Conservation (phyloP, 2,329 filamentous ascomycete genomes). For the Arthroderma uncinatum region DNA sequence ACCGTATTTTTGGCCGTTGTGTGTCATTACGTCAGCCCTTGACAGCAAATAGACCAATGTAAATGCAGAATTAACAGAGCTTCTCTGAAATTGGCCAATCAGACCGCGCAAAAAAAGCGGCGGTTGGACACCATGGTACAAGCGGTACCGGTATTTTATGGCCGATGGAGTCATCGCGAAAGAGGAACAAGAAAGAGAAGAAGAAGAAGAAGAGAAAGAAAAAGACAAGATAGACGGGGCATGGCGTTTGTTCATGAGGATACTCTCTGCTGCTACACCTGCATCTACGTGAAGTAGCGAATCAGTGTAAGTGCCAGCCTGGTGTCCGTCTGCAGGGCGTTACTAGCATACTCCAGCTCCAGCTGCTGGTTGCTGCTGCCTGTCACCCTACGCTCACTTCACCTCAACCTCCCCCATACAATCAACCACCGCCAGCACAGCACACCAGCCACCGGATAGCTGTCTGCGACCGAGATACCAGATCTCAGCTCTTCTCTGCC, state of each 20-base stretch:
- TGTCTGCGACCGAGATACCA: too few species aligned
- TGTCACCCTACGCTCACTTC: not conserved
- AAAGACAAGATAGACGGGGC: not conserved
- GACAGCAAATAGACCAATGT: not conserved
- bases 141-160: not conserved
- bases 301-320: not conserved
- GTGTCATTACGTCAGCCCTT: not conserved
- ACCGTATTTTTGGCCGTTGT: constrained; percentile 1
- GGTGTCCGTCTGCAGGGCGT: not conserved
- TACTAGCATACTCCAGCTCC: not conserved
- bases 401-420: too few species aligned
- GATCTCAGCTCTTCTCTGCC: too few species aligned
- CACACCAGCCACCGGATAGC: too few species aligned
- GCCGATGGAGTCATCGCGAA: constrained; percentile 1
- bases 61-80: not conserved
- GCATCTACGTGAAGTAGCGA: not conserved
- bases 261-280: not conserved
- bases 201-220: not conserved
- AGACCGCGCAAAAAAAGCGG: not conserved
- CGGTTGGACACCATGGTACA: not conserved
- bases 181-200: not conserved
- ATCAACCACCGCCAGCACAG: too few species aligned
- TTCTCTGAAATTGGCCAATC: constrained; percentile 2
- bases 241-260: not conserved
- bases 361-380: not conserved